Base-by-base conservation (phyloP, 768 basidiomycete genomes). In the Coprinopsis marcescibilis region DNA sequence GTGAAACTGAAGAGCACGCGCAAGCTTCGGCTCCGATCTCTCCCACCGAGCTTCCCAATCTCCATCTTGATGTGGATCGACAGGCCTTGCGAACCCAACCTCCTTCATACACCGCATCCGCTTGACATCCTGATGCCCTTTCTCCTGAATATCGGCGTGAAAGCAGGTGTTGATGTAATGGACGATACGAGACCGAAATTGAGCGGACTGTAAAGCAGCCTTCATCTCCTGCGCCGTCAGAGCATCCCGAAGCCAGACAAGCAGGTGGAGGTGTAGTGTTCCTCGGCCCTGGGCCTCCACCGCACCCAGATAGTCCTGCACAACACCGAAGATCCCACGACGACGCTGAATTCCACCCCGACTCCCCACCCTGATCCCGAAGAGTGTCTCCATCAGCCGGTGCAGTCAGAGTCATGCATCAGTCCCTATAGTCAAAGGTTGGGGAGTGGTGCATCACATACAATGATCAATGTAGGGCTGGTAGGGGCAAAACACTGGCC, bases 271-370 rank as follows among this genome's bases (percentile, higher is more conserved):
- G 51, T 72, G 74, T 2, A 76, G 56, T 0, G 62, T 67, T 0
- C 72, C 72, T 1, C 66, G 52, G 0, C 67, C 69, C 53, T 76
- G 75, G 0, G 65, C 57, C 49, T 76, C 71, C 0, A 73, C 64
- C 0, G 63, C 57, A 0, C 66, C 70, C n/a, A 69, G 51, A 46
- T 71, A 74, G 0, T 56, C 62, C 10, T 54, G 45, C 0, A 68
- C 56, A 0, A 40, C 49, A 7, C 65, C 68, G 6, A 71, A 46
- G 0, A 72, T 52, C 1, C 75, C 75, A n/a, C n/a, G n/a, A n/a
- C n/a, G n/a, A n/a, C n/a, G n/a, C n/a, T n/a, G n/a, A n/a, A n/a
- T n/a, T n/a, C n/a, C n/a, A n/a, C n/a, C n/a, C n/a, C n/a, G n/a
- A n/a, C n/a, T n/a, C n/a, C n/a, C n/a, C n/a, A n/a, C n/a, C n/a